These are phyloP conservation scores for Aureobasidium namibiae DNA, from an alignment of 2,329 filamentous ascomycete genomes.

Conservation along the genomic window DNA sequence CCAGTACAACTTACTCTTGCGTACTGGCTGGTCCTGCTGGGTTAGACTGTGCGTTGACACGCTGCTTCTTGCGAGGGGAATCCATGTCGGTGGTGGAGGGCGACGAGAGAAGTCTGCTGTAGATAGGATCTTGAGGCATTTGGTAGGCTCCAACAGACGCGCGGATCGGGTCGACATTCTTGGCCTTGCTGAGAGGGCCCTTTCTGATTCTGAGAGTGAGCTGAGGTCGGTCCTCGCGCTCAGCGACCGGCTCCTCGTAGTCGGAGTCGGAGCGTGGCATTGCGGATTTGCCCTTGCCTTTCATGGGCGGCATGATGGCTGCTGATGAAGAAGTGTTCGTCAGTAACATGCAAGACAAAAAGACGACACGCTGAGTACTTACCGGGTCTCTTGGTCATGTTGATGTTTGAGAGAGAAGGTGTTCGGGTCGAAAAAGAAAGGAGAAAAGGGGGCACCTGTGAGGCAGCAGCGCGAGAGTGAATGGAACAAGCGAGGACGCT, in stretches of 20 bases:
- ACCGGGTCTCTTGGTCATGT: neutral
- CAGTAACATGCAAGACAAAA: neutral
- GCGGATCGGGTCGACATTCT: neutral
- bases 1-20: neutral
- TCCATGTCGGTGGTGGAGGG: neutral
- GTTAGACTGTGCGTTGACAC: neutral
- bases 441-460: neutral
- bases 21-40: neutral
- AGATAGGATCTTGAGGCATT: neutral
- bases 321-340: neutral
- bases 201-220: neutral
- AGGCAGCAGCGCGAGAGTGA: neutral
- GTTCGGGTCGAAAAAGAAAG: neutral
- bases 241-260: neutral
- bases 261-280: neutral
- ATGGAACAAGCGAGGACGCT: neutral
- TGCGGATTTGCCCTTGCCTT: neutral
- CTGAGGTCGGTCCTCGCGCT: neutral
- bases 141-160: neutral
- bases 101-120: neutral
- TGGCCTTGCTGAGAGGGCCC: neutral
- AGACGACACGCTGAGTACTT: neutral
- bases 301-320: neutral
- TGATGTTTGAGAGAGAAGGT: neutral
- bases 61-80: neutral